Base-by-base conservation (phyloP, 768 basidiomycete species). In the Gloeostereum incarnatum region DNA sequence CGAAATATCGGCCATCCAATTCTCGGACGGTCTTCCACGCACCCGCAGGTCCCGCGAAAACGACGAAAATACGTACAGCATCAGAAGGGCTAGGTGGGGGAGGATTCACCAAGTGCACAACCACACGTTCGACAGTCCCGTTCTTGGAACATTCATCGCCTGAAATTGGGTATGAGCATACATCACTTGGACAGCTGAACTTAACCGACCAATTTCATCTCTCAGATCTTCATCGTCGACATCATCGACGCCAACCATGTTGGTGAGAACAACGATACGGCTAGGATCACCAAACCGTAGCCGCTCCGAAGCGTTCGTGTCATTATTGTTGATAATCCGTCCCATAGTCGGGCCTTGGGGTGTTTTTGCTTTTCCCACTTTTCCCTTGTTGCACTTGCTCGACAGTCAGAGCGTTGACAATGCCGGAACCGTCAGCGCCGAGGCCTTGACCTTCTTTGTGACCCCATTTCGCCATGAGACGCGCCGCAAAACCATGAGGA, bases 11-110 rank as follows among this genome's bases (percentile, higher is more conserved):
- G 16, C 91, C 94, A 49, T 98, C 90, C 37, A 97, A 68, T 55
- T 94, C 91, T 34, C 90, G 75, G 2, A 93, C 88, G 0, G 90
- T 92, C 59, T 90, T 89, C 93, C 92, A 98, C 5, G 93, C 94
- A 8, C 90, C 94, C 0, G 74, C 92, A 4, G 88, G 87, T 1
- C 93, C 94, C 0, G 80, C 78, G 51, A 94, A 98, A 37, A 86
- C 63, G 11, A 97, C 83, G 53, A 96, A 98, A 38, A 97, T 81
- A 36, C 92, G 80, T 3, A 96, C 83, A 1, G 81, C 78, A n/a
- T 90, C 83, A n/a, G 80, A 78, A 2, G 75, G 66, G 34, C 81
- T 68, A 2, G 58, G 45, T 0, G 88, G 74, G 2, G 72, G 62
- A 2, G 89, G 87, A 29, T 79, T 66, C 31, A 85, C 73, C 26